Evolutionary conservation across 208 protist species (phyloP).

Genomic region (Balamuthia mandrillaris): DNA sequence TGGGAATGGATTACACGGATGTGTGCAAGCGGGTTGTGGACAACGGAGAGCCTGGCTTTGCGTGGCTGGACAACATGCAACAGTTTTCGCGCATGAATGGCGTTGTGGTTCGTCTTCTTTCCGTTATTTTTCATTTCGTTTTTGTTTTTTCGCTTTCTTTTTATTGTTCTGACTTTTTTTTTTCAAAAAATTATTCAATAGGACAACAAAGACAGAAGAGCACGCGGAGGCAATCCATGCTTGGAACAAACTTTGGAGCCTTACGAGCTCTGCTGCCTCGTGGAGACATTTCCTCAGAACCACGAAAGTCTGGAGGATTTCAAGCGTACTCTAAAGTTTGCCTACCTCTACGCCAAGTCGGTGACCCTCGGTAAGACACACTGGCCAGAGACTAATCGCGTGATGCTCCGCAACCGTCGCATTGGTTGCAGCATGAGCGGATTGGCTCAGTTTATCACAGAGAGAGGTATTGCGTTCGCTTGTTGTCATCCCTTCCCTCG

Average conservation of each 20-base stretch:
- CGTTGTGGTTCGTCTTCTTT: conserved; percentile 1
- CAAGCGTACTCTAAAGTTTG: conserved; percentile 66
- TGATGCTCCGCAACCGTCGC: conserved; percentile 74
- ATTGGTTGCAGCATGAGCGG: conserved; percentile 79
- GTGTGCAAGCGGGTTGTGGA: conserved; percentile 51
- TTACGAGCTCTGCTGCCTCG: conserved; percentile 79
- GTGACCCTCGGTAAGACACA: conserved; percentile 73
- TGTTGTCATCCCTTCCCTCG: too few species aligned
- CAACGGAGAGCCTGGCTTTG: conserved; percentile 81
- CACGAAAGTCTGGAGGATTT: conserved; percentile 74
- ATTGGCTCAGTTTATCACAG: conserved; percentile 72
- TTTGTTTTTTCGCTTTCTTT: neutral
- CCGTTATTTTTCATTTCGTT: neutral
- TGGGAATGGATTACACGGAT: conserved; percentile 76
- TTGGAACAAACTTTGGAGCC: conserved; percentile 79
- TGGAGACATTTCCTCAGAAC: conserved; percentile 81
- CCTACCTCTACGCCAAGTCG: conserved; percentile 79
- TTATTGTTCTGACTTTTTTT: neutral
- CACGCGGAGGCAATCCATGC: conserved; percentile 76
- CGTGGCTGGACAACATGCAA: conserved; percentile 79
- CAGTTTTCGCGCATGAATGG: conserved; percentile 69
- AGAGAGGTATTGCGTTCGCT: neutral
- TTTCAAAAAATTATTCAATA: neutral
- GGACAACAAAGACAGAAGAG: conserved; percentile 52
- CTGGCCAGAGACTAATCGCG: conserved; percentile 71